Base-by-base conservation (phyloP, 768 basidiomycete genomes). In the Tricholomella constricta region DNA sequence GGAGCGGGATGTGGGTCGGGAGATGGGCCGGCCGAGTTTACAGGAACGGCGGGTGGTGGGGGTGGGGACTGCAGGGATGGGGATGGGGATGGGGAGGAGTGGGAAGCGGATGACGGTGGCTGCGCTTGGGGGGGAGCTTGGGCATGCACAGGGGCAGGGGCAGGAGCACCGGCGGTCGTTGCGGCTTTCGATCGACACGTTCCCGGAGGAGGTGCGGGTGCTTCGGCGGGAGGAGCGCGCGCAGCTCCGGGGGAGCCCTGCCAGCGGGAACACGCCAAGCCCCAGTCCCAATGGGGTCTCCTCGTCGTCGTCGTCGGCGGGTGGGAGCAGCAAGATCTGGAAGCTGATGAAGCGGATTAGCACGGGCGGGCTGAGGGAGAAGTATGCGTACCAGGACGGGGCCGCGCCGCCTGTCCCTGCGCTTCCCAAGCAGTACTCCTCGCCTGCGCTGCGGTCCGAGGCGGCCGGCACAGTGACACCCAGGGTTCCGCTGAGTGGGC, bases 331-430 rank as follows among this genome's bases (percentile, higher is more conserved):
- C 44, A 82, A 75, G 59, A 65, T 88, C 2, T 88, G 85, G 85
- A 85, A 77, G 66, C 63, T 90, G 45, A 77, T 89, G 76, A 88
- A 86, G 65, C 77, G 84, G 35, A 81, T 90, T 54, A 88, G 85
- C 54, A 78, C 81, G 0, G 82, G 84, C 7, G 83, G 76, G 8
- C 66, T 88, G 37, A 77, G 83, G 51, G 87, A 88, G 15, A 82
- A 77, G 59, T 82, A 77, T 56, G 61, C 58, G 1, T 51, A 56
- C 6, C 51, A 49, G n/a, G 50, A 47, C 19, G 43, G 23, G 5
- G 53, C 53, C 1, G 74, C 77, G 10, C 85, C 84, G 0, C 86
- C 86, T 15, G 82, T 87, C 0, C 86, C 86, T 34, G 74, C 79
- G 7, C 70, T 88, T 2, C 85, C 85, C 2, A 75, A 77, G 55